Evolutionary conservation across 768 basidiomycete genomes (phyloP), one percentile per base, ranked within the genome.

Genomic region (Rhizopogon vulgaris): DNA sequence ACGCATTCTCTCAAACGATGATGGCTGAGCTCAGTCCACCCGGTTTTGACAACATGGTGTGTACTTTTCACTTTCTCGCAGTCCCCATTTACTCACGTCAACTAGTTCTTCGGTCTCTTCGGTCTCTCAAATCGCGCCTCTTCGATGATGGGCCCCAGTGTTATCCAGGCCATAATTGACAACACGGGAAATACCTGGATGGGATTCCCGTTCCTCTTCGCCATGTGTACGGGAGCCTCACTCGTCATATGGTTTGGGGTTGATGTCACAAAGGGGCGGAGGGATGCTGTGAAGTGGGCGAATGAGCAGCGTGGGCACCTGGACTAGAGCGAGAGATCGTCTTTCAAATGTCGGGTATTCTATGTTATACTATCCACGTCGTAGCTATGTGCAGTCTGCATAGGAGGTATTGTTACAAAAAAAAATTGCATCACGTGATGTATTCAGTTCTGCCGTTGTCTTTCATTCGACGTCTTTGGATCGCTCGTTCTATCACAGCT

Each of bases 1-100:
- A 89, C 62, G 87, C 91, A 1, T 90, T 86, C 63, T 82, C 88
- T 3, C 84, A 88, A 63, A 90, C 87, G 0, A 87, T 89, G 85
- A 90, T 90, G 87, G 86, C 87, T 1, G 91, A 94, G 65, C 78
- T 94, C 10, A 83, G 86, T 6, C 90, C 90, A 11, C 86, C 88
- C 1, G 91, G 90, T 1, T 93, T 88, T 61, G 90, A 93, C 58
- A 89, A 90, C 62, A 90, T 82, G 80, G 79, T 77, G 51, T 18
- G 61, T 49, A 30, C 27, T 10, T n/a, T 36, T 11, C 6, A 10
- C 41, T 30, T 17, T n/a, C 1, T 24, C 39, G 12, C 36, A 28
- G 41, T 36, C 5, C 30, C 24, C 47, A 8, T 45, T 56, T 7
- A 1, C 51, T 52, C 4, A 45, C 12, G 8, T 18, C 14, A 4